Conservation (phyloP, 164 flowering plant species). For the Chloranthus sessilifolius region DNA sequence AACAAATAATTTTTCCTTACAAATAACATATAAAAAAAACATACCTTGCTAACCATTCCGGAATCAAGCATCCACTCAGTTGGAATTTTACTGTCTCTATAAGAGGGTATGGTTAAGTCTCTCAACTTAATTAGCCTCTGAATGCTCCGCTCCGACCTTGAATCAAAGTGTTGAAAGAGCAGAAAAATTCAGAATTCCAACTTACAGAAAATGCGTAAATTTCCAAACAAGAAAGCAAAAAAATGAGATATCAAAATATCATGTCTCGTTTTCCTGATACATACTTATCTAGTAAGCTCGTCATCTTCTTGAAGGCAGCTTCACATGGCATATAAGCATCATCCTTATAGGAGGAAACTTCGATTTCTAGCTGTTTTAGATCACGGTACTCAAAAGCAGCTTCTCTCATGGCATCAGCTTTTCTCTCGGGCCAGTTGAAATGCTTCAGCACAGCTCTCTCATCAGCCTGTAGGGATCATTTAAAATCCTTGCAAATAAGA, state of each 20-base stretch:
- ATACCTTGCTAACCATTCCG: slow-evolving; percentile 56
- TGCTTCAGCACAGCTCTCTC: slow-evolving; percentile 72
- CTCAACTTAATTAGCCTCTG: slow-evolving; percentile 45
- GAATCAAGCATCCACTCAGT: slow-evolving; percentile 76
- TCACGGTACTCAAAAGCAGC: slow-evolving; percentile 69
- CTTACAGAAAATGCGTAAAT: not conserved
- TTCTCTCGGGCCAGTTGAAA: slow-evolving; percentile 74
- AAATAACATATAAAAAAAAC: not conserved
- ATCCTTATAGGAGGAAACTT: slow-evolving; percentile 44
- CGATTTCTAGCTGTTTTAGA: slow-evolving; percentile 44
- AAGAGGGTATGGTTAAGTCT: slow-evolving; percentile 35
- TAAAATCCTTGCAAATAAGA: too few species aligned
- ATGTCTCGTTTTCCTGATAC: not conserved
- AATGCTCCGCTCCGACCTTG: slow-evolving; percentile 55
- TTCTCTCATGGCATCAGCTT: slow-evolving; percentile 73
- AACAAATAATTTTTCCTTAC: too few species aligned
- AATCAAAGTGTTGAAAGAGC: not conserved
- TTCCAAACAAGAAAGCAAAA: not conserved
- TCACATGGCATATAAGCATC: slow-evolving; percentile 41
- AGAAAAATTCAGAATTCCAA: slow-evolving; percentile 9
- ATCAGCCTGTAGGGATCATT: slow-evolving; percentile 44
- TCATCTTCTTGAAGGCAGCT: slow-evolving; percentile 53
- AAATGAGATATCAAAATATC: not conserved
- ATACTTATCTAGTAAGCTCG: slow-evolving; percentile 57
- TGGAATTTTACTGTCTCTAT: slow-evolving; percentile 44